Base-by-base conservation (phyloP, 495 filamentous ascomycete genomes). In the Penicillium steckii region DNA sequence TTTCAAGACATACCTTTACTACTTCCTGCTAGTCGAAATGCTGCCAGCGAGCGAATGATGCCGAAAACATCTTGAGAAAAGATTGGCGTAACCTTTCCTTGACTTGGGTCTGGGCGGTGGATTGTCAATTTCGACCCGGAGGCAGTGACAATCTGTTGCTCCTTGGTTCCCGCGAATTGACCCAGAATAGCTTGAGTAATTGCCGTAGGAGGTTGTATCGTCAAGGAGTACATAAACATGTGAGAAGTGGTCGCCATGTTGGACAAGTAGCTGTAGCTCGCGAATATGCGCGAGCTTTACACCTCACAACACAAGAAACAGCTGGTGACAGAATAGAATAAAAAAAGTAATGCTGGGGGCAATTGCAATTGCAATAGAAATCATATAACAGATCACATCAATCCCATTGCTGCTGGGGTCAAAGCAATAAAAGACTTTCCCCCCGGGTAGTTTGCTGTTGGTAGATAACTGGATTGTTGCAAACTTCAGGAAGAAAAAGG, bases 191-290 rank as follows among this genome's bases (percentile, higher is more conserved):
- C 91, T 74, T 96, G 88, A 13, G 85, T 91, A 57, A 95, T 80
- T 29, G 91, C 86, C 44, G 91, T 89, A 22, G 95, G 89, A 50
- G 90, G 86, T 69, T 96, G 88, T 62, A 99, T 85, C 18, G 95
- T 97, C 68, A 97, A 76, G 42, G 89, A 91, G 77, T 97, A 97
- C 80, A 97, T 86, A 68, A 96, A 96, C 91, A 96, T 95, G 64
- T 89, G 90, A 59, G 91, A 96, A 37, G 91, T 96, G 53, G 90
- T 93, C 68, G 94, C 91, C 94, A 99, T 99, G 73, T 59, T 88
- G 80, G 71, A 64, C 60, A 60, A 48, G 40, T 56, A 52, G 53
- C 33, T 37, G 35, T 46, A 43, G 46, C 53, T 56, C 52, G 44
- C 51, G 35, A 44, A 27, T 10, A 46, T 15, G 13, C 43, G 23